These are phyloP conservation scores for Kodamaea leandrae DNA, from an alignment of 805 yeast species.

Conservation along the genomic window DNA sequence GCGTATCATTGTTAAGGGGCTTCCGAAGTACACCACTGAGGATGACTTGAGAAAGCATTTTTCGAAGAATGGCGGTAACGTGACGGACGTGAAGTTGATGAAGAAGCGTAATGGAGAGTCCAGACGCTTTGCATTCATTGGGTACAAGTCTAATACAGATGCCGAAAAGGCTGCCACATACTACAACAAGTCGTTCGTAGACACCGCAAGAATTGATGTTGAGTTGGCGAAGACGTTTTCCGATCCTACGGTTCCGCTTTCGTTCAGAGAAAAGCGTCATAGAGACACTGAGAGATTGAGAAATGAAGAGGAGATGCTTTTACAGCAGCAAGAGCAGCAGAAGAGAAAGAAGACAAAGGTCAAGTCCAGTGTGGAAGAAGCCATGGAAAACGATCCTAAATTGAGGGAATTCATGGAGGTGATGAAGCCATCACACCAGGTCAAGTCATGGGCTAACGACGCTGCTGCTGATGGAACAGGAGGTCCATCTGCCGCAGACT, in stretches of 20 bases:
- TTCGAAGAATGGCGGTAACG: conserved; percentile 49
- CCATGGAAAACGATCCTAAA: conserved; percentile 62
- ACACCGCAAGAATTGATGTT: conserved; percentile 78
- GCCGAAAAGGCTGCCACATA: conserved; percentile 76
- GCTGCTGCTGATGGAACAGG: conserved; percentile 45
- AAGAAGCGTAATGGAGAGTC: conserved; percentile 81
- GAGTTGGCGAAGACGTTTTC: conserved; percentile 80
- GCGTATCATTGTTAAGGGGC: conserved; percentile 86
- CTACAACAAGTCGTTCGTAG: conserved; percentile 76
- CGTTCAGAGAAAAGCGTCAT: conserved; percentile 42
- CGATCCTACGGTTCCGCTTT: conserved; percentile 75
- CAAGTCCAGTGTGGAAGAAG: conserved; percentile 49
- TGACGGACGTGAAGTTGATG: conserved; percentile 87
- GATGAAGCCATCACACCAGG: conserved; percentile 71
- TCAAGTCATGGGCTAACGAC: conserved; percentile 75
- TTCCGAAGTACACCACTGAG: conserved; percentile 77
- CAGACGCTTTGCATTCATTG: conserved; percentile 90
- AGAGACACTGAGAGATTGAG: conserved; percentile 45
- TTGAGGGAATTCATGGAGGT: conserved; percentile 79
- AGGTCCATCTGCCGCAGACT: conserved; percentile 43
- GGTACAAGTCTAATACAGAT: conserved; percentile 69
- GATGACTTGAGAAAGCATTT: conserved; percentile 70
- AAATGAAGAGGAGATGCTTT: conserved; percentile 42
- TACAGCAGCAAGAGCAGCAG: conserved; percentile 26
- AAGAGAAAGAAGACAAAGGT: conserved; percentile 37